Conservation (phyloP, 169 alveolate species). For the Toxoplasma gondii region DNA sequence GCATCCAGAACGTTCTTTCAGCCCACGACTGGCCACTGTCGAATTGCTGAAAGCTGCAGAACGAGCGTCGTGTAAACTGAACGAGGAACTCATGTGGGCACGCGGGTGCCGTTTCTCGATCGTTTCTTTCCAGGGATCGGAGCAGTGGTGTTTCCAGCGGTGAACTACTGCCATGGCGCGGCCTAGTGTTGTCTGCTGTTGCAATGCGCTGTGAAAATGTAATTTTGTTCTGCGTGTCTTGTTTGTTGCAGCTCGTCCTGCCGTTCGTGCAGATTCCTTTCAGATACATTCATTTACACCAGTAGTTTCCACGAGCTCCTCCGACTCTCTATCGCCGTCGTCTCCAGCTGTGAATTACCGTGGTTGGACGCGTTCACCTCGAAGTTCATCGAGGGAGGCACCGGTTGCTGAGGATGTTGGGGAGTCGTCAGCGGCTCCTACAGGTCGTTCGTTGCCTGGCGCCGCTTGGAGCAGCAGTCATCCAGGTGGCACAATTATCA, state of each 20-base stretch:
- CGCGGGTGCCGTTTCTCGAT: too few species aligned
- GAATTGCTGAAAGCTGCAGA: too few species aligned
- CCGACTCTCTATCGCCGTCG: not conserved
- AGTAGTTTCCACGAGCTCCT: constrained; percentile 7
- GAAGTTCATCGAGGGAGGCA: not conserved
- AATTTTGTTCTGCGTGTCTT: too few species aligned
- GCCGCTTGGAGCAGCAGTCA: not conserved
- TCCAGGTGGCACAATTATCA: not conserved
- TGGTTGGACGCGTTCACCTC: not conserved
- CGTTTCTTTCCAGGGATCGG: too few species aligned
- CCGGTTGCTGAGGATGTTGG: not conserved
- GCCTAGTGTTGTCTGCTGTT: too few species aligned
- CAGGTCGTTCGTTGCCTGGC: not conserved
- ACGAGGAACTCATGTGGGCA: too few species aligned
- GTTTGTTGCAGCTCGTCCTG: not conserved
- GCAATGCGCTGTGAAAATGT: too few species aligned
- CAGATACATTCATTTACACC: constrained; percentile 17
- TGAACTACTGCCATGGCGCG: too few species aligned
- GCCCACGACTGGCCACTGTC: too few species aligned
- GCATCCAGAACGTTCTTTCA: too few species aligned
- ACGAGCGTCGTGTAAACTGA: too few species aligned
- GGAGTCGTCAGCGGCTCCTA: not conserved
- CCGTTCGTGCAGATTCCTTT: not conserved
- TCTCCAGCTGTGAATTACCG: not conserved
- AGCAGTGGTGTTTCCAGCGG: too few species aligned